Conservation (phyloP, 495 filamentous ascomycete genomes). For the Elaphomyces granulatus region DNA sequence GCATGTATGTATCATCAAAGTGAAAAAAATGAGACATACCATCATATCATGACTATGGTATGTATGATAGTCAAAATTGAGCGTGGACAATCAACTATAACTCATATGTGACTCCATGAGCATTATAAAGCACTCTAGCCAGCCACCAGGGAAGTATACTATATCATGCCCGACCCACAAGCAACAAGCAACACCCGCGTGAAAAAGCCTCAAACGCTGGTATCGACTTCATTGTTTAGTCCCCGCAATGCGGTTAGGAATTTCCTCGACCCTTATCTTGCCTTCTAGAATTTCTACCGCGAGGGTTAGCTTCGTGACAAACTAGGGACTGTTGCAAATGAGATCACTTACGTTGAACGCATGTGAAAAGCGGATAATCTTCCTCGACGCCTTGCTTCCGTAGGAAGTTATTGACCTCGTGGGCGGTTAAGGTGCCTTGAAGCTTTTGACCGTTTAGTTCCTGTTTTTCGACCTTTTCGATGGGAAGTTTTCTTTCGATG, state of each 20-base stretch:
- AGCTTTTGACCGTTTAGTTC: slow-evolving; percentile 96
- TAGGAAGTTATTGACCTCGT: slow-evolving; percentile 80
- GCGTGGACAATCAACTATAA: too few species aligned
- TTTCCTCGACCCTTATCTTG: slow-evolving; percentile 27
- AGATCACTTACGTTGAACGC: slow-evolving; percentile 44
- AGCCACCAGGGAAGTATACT: too few species aligned
- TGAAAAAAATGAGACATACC: too few species aligned
- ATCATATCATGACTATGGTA: too few species aligned
- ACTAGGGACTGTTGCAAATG: background rate
- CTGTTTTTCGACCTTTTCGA: slow-evolving; percentile 73
- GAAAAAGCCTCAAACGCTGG: too few species aligned
- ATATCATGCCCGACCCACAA: too few species aligned
- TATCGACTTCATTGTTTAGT: too few species aligned
- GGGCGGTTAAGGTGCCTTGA: slow-evolving; percentile 83
- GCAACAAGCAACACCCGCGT: too few species aligned
- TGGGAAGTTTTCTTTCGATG: slow-evolving; percentile 59
- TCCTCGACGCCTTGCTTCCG: slow-evolving; percentile 58
- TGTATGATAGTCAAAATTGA: too few species aligned
- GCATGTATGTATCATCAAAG: too few species aligned
- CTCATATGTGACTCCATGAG: too few species aligned
- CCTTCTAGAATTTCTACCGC: slow-evolving; percentile 28
- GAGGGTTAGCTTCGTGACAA: background rate
- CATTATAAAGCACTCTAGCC: too few species aligned
- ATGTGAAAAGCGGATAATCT: slow-evolving; percentile 84
- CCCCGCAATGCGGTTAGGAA: slow-evolving; percentile 28